Base-by-base conservation (phyloP, 1,284 basidiomycete genomes). In the Trametes pubescens region DNA sequence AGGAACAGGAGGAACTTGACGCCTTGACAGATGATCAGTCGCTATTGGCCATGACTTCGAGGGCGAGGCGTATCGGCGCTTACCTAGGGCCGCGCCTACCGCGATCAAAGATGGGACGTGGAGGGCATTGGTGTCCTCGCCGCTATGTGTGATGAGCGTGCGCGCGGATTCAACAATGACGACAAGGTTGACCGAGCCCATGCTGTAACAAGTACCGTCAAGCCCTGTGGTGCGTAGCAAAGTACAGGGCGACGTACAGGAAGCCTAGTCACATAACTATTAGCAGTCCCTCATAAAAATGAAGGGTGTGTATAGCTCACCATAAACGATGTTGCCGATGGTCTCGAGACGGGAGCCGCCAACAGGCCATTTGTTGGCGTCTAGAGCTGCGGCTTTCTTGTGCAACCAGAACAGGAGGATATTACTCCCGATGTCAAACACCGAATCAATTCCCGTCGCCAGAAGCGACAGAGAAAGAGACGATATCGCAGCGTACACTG, bases 391-490 rank as follows among this genome's bases (percentile, higher is more conserved):
- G 0, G 94, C 89, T 71, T 94, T 92, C 66, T 84, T 82, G 77
- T 99, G 92, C 1, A 97, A 82, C 80, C 87, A 87, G 76, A 91
- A 92, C 2, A 99, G 84, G 13, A 98, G 81, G 43, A 97, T 76
- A 72, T 98, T 99, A 67, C 95, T 96, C 57, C 93, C 91, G 51
- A 95, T 87, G 74, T 99, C 96, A 74, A 98, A 97, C 22, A 94
- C 87, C 16, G 94, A 90, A 76, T 98, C 95, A 70, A 96, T 91
- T 24, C 87, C 92, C 2, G 94, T 96, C 24, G 96, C 95, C 63
- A 99, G 87, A 55, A 99, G 84, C 11, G 95, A 95, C 13, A 99
- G 81, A 0, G 95, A 97, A 16, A 87, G 73, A 3, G 94, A 92
- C 2, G 92, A 92, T 65, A 95, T 84, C 18, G 97, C 96, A 14